These are phyloP conservation scores for Termitomyces sp. DNA, from an alignment of 768 basidiomycete species.

Conservation along the genomic window DNA sequence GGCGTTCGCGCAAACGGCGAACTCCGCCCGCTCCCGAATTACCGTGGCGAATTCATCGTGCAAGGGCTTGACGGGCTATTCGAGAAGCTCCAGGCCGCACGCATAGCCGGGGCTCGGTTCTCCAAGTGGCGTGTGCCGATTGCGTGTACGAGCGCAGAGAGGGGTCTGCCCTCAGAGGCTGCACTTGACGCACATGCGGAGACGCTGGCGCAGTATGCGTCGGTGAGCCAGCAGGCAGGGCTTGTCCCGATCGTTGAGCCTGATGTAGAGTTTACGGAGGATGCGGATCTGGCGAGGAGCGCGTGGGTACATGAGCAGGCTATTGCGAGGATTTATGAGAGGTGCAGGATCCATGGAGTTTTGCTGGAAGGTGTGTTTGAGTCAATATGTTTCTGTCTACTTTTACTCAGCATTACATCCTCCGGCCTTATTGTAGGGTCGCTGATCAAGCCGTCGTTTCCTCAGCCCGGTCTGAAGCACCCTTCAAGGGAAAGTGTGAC, in stretches of 20 bases:
- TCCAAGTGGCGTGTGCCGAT: constrained; percentile 48
- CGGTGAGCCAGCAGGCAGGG: constrained; percentile 44
- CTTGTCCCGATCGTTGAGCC: constrained; percentile 50
- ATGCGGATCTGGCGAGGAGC: constrained; percentile 39
- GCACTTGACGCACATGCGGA: constrained; percentile 41
- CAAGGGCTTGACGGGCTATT: constrained; percentile 45
- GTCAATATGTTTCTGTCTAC: neutral
- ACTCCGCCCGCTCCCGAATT: constrained; percentile 37
- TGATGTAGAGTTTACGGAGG: constrained; percentile 44
- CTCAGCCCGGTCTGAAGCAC: constrained; percentile 41
- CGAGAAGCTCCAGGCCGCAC: constrained; percentile 33
- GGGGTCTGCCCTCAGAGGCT: constrained; percentile 32
- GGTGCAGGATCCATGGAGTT: constrained; percentile 39
- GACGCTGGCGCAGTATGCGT: constrained; percentile 41
- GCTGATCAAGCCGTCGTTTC: constrained; percentile 47
- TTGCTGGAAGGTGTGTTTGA: constrained; percentile 35
- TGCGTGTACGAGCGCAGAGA: constrained; percentile 31
- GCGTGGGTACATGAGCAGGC: constrained; percentile 40
- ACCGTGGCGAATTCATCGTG: constrained; percentile 39
- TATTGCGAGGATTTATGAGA: constrained; percentile 38
- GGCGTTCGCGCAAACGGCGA: constrained; percentile 48
- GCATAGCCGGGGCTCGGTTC: constrained; percentile 40
- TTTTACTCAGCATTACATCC: neutral
- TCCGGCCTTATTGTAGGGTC: constrained; percentile 25
- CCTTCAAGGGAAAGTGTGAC: constrained; percentile 29